These are phyloP conservation scores for Saccharomycopsis babjevae DNA, from an alignment of 805 yeast genomes.

Conservation along the genomic window DNA sequence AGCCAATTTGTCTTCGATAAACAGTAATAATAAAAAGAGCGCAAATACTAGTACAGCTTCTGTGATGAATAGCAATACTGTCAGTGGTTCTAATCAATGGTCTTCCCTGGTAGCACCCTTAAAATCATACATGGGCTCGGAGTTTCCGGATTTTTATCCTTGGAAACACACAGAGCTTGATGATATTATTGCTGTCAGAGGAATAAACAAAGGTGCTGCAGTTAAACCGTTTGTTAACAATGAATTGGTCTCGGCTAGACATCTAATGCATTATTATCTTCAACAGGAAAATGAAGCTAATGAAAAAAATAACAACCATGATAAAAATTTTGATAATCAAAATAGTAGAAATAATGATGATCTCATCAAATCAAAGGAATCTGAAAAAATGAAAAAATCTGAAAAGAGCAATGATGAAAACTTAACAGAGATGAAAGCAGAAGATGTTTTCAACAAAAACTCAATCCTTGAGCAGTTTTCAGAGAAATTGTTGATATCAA, in stretches of 20 bases:
- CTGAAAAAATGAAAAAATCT: background rate
- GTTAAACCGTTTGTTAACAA: constrained; percentile 53
- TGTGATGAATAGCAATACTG: background rate
- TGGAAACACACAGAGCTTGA: constrained; percentile 57
- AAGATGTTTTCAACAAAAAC: background rate
- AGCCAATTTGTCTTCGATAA: background rate
- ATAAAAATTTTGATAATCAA: background rate
- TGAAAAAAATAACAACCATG: background rate
- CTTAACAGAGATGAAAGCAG: background rate
- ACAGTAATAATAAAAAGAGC: background rate
- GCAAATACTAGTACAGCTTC: background rate
- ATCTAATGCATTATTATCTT: constrained; percentile 34
- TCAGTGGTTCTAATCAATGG: background rate
- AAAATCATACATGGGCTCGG: constrained; percentile 10
- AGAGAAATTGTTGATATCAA: constrained; percentile 36
- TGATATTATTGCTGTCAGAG: constrained; percentile 40
- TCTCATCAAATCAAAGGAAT: background rate
- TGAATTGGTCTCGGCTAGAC: constrained; percentile 64
- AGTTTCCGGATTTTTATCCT: constrained; percentile 62
- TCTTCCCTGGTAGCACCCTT: background rate
- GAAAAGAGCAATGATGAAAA: background rate
- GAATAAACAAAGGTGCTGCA: constrained; percentile 60
- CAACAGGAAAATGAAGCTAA: constrained; percentile 6
- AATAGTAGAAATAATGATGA: background rate
- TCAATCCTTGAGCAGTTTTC: constrained; percentile 35